Evolutionary conservation across 1,284 basidiomycete species (phyloP), one percentile per base, ranked within the genome.

Genomic region (Pseudozyma tsukubaensis): DNA sequence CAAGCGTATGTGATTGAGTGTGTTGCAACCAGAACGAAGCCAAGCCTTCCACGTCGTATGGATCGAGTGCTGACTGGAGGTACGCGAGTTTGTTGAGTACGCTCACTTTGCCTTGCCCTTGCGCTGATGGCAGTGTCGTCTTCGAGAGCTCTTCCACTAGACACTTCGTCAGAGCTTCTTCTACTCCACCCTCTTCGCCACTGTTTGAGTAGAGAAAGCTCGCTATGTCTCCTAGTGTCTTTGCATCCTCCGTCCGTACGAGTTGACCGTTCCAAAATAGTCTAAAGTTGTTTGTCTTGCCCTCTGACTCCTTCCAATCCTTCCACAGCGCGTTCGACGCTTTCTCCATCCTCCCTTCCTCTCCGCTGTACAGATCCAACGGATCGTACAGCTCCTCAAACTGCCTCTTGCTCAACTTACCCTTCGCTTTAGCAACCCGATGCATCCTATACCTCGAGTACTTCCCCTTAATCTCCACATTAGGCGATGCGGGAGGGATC

Each of bases 21-120:
- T 55, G 54, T 3, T 52, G 40, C 24, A 57, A 54, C 72, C 72
- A 75, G 47, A 60, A 53, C 12, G 59, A 53, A 3, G 72, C 86
- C 18, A 94, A 86, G 0, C 92, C 92, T 82, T 94, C 92, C 64
- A 96, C 91, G 82, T 95, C 93, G 50, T 93, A 88, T 13, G 88
- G 85, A 79, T 96, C 94, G 21, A 97, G 89, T 1, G 88, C 88
- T n/a, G 90, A 88, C 82, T 96, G 93, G 1, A 94, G 88, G 14
- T 81, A 82, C 4, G 89, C 88, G 49, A 96, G 87, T 1, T 85
- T 88, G 12, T 76, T 76, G 21, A 96, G 87, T 18, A 91, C 47
- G 36, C 45, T 64, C 1, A 29, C 32, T 2, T 2, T 43, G 1
- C 18, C 21, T 34, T 14, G 36, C 6, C 13, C 51, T 24, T 45